Percentiles rank a stretch among this genome's conserved stretches.
phyloP scores from a whole-genome alignment of 2,329 filamentous ascomycete genomes.

The Penicillium nordicum region DNA sequence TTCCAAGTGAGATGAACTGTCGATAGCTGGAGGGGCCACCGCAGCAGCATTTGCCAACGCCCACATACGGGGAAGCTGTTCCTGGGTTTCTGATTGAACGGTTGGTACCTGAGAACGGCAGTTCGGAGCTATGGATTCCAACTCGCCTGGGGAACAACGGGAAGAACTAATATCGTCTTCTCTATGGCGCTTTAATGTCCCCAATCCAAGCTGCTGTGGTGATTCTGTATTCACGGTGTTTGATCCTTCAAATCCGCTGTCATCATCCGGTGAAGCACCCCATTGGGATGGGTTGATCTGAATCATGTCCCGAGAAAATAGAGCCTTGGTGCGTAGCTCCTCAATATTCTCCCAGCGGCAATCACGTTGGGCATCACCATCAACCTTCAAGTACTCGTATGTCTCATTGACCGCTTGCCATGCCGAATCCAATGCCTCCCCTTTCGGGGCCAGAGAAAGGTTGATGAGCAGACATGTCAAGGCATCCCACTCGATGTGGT shows the following conservation, averaged over 20 bases:
- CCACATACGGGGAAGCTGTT: neutral
- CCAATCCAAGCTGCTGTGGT: neutral
- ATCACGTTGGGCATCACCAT: neutral
- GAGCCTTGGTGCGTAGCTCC: neutral
- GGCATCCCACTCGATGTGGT: constrained; percentile 21
- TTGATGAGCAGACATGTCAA: constrained; percentile 13
- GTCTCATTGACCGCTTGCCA: constrained; percentile 14
- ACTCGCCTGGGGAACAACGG: neutral
- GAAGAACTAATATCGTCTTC: neutral
- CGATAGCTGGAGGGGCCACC: neutral
- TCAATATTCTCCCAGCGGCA: neutral
- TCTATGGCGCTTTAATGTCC: neutral
- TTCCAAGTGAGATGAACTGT: neutral
- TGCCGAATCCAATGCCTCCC: neutral
- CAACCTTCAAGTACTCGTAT: constrained; percentile 14
- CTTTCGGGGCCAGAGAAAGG: constrained; percentile 5
- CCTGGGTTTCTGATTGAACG: neutral
- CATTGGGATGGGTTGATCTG: neutral
- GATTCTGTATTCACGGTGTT: neutral
- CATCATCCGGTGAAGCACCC: neutral
- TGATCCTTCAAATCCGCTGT: neutral
- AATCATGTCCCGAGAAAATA: neutral
- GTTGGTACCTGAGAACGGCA: neutral
- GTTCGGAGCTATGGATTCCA: neutral
- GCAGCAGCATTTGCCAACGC: neutral